Evolutionary conservation across 768 basidiomycete genomes (phyloP).

Genomic region (Amanita jacksonii): DNA sequence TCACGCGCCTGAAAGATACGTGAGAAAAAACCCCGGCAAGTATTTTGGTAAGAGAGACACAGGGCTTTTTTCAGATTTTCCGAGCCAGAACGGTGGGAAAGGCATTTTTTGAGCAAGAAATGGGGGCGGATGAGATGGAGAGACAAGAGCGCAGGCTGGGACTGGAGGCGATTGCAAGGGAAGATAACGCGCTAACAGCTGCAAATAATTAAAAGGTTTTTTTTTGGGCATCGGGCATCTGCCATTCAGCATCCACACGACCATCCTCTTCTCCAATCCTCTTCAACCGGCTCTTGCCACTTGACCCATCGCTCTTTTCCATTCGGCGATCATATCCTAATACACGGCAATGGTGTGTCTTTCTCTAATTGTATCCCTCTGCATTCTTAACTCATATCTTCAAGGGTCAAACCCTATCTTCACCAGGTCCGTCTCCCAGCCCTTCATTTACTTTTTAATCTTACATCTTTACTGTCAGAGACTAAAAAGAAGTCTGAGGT

Average conservation of each 20-base stretch:
- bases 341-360: slow-evolving; percentile 25
- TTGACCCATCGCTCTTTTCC: background rate
- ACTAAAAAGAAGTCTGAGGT: slow-evolving; percentile 73
- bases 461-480: slow-evolving; percentile 32
- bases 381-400: slow-evolving; percentile 11
- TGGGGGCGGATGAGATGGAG: no score
- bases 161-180: no score
- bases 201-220: slow-evolving; percentile 6
- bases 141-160: no score
- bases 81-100: no score
- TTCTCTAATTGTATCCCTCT: slow-evolving; percentile 8
- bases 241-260: slow-evolving; percentile 5
- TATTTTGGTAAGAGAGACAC: no score
- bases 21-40: no score
- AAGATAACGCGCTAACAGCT: slow-evolving; percentile 3
- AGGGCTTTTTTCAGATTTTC: no score
- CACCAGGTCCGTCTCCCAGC: slow-evolving; percentile 47
- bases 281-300: background rate
- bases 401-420: slow-evolving; percentile 82
- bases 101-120: no score
- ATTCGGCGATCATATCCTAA: background rate
- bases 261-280: background rate
- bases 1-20: no score
- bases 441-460: slow-evolving; percentile 4
- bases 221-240: background rate